Evolutionary conservation across 2,329 filamentous ascomycete genomes (phyloP).

Genomic region (Nigrospora sphaerica): DNA sequence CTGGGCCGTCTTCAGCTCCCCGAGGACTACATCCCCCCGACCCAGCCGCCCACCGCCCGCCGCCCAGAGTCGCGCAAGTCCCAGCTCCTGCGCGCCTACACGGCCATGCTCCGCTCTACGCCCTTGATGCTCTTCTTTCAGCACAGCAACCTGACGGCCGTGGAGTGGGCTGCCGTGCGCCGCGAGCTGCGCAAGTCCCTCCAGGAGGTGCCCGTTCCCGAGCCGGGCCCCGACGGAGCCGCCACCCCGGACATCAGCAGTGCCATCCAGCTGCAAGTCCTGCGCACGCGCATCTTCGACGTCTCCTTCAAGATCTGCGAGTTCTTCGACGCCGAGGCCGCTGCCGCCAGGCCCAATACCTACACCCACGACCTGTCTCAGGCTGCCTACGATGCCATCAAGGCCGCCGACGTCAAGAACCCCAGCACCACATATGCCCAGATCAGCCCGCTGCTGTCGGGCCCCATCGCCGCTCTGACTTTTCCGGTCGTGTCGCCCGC

Average conservation of each 20-base stretch:
- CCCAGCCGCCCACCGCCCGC: conserved; percentile 82
- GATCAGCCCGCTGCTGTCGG: conserved; percentile 71
- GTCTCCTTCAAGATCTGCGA: conserved; percentile 81
- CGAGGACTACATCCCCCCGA: conserved; percentile 50
- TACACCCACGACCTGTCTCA: conserved; percentile 47
- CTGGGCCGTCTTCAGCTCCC: conserved; percentile 26
- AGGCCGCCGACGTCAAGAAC: conserved; percentile 20
- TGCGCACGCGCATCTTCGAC: conserved; percentile 85
- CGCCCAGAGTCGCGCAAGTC: conserved; percentile 83
- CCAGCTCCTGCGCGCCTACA: conserved; percentile 79
- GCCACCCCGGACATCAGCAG: conserved; percentile 43
- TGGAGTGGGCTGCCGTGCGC: conserved; percentile 67
- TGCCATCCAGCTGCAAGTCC: conserved; percentile 68
- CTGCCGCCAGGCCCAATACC: conserved; percentile 27
- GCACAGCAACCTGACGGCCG: conserved; percentile 61
- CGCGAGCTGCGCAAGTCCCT: conserved; percentile 55
- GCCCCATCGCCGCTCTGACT: conserved; percentile 72
- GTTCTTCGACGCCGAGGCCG: conserved; percentile 56
- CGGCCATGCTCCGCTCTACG: conserved; percentile 77
- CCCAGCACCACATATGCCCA: conserved; percentile 39
- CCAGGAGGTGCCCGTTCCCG: conserved; percentile 28
- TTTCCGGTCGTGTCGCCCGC: conserved; percentile 78
- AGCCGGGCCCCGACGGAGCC: conserved; percentile 25
- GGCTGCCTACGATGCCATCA: conserved; percentile 43
- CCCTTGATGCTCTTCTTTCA: conserved; percentile 81